Evolutionary conservation across 768 basidiomycete species (phyloP), one percentile per base, ranked within the genome.

Genomic region (Suillus cothurnatus): DNA sequence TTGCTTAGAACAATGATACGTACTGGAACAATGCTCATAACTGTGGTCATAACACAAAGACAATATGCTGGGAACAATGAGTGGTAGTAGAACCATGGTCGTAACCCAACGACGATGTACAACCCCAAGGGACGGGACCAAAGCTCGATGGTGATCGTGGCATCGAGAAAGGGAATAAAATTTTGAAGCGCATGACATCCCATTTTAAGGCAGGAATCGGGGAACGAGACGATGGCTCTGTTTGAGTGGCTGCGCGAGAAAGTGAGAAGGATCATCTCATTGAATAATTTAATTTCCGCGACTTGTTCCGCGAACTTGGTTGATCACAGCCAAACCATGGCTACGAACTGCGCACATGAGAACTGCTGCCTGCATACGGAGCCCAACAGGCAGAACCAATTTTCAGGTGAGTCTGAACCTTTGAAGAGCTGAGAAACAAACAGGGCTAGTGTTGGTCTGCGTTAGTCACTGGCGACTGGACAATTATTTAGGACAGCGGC

Each of bases 221-320:
- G 26, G 52, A 55, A 55, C 31, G 53, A 21, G 53, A 55, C 11
- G 7, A n/a, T 55, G 31, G 53, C 31, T 9, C 19, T 12, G n/a
- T 9, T 11, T 12, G n/a, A 19, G 53, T 11, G 26, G 23, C 47
- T 21, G 45, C 45, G 45, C n/a, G n/a, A 21, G 45, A 14, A 47
- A 47, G n/a, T 6, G 14, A 26, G 47, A 49, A 49, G 14, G 26
- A 9, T 50, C 4, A 19, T 39, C 8, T 39, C 28, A 6, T 21
- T 39, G 23, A 2, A n/a, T 39, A 41, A 28, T 28, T 59, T 59
- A 59, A 59, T 59, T 59, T 41, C 58, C 58, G 58, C 28, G 11
- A 59, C 11, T 26, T 59, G 36, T 17, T 59, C 17, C 26, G 58
- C 26, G 39, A 59, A 39, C 19, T 41, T 38, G 36, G 36, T 58